Conservation (phyloP, 1,284 basidiomycete genomes). For the Ustilago trichophora region DNA sequence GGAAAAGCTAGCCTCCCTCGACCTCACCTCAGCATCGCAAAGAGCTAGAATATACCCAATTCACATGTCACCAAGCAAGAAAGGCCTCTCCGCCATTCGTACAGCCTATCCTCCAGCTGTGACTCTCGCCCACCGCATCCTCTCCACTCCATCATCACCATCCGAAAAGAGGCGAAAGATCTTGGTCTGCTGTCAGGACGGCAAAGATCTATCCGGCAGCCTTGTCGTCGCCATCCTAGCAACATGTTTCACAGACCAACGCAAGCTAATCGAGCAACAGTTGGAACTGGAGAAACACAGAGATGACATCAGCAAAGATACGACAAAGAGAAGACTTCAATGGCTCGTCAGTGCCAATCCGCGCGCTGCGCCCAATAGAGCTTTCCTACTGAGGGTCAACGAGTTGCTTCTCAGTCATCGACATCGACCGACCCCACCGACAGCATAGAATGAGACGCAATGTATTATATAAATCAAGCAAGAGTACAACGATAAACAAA, state of each 20-base stretch:
- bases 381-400: conserved; percentile 80
- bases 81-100: conserved; percentile 38
- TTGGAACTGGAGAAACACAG: not conserved
- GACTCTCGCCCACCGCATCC: conserved; percentile 13
- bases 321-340: conserved; percentile 76
- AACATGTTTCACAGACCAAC: conserved; percentile 60
- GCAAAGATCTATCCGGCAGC: conserved; percentile 37
- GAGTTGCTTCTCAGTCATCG: conserved; percentile 78
- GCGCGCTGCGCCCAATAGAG: conserved; percentile 77
- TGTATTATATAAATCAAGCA: conserved; percentile 1
- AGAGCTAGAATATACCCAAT: conserved; percentile 3
- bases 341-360: conserved; percentile 82
- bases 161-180: conserved; percentile 2
- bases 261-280: conserved; percentile 10
- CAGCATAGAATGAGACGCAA: not conserved
- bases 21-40: not conserved
- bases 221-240: conserved; percentile 40
- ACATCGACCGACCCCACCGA: conserved; percentile 66
- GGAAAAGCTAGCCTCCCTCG: not conserved
- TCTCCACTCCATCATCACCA: conserved; percentile 2
- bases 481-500: not conserved
- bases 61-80: conserved; percentile 28
- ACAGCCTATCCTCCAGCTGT: conserved; percentile 31
- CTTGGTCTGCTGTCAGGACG: conserved; percentile 37
- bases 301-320: conserved; percentile 69